A percentile compares a stretch with the other conserved stretches of the same genome.
Evolutionary conservation across 1,284 basidiomycete species (phyloP).

Genomic region (Cronartium quercuum): DNA sequence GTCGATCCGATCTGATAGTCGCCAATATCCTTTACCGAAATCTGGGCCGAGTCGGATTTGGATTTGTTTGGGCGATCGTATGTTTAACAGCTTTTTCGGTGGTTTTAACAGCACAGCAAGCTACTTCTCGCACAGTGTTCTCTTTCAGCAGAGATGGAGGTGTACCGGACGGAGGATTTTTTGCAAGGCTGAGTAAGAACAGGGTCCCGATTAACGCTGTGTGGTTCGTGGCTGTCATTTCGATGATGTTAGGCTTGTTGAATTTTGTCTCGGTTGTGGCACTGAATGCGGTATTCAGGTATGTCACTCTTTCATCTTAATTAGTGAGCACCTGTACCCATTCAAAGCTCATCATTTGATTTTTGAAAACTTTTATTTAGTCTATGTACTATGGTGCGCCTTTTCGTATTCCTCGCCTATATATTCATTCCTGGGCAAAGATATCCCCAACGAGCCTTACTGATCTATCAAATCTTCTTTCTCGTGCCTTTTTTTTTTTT

Average conservation of each 20-base stretch:
- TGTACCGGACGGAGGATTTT: constrained; percentile 72
- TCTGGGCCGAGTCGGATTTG: constrained; percentile 29
- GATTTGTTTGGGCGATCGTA: constrained; percentile 26
- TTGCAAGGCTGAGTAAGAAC: constrained; percentile 60
- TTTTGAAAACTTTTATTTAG: not conserved
- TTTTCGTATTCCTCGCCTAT: constrained; percentile 56
- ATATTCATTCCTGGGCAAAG: constrained; percentile 53
- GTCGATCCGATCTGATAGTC: constrained; percentile 29
- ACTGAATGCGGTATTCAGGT: constrained; percentile 70
- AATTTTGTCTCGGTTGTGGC: constrained; percentile 71
- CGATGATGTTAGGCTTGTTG: constrained; percentile 53
- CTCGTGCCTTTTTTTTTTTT: constrained; percentile 41
- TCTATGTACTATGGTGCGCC: not conserved
- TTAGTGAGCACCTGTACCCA: not conserved
- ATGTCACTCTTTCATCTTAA: not conserved
- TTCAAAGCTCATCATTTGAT: not conserved
- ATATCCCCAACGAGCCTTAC: too few species aligned
- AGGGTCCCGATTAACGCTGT: constrained; percentile 75
- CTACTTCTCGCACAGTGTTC: constrained; percentile 76
- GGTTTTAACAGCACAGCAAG: constrained; percentile 63
- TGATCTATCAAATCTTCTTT: too few species aligned
- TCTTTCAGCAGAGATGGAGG: constrained; percentile 79
- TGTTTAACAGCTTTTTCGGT: constrained; percentile 48
- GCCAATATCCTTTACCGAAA: constrained; percentile 36
- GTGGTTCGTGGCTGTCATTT: constrained; percentile 52